A percentile compares a stretch with the other conserved stretches of the same genome.
Evolutionary conservation across 2,329 filamentous ascomycete genomes (phyloP).

Genomic region (Claviceps sp.): DNA sequence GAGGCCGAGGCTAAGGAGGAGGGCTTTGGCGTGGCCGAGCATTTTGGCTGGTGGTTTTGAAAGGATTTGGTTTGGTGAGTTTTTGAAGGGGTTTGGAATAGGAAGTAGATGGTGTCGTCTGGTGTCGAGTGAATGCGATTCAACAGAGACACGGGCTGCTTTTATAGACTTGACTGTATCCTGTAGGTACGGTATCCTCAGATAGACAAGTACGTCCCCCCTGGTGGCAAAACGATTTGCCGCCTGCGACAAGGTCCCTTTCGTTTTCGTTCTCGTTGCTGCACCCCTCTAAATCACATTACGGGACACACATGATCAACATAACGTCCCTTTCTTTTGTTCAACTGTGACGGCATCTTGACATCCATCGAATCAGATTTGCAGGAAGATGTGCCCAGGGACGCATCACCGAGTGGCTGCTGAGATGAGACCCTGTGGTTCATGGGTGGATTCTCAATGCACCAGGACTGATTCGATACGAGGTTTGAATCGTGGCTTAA

Average conservation of each 20-base stretch:
- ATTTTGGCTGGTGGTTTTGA: slow-evolving; percentile 1
- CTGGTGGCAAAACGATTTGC: neutral
- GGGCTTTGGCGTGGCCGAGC: slow-evolving; percentile 7
- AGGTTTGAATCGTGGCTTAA: neutral
- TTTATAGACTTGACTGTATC: neutral
- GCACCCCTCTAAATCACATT: neutral
- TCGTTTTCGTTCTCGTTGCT: neutral
- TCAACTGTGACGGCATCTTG: neutral
- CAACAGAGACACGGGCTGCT: neutral
- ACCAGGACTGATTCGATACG: neutral
- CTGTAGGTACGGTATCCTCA: too few relatives aligned
- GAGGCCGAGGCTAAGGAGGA: slow-evolving; percentile 5
- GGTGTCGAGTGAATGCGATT: neutral
- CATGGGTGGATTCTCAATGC: neutral
- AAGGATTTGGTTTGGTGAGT: neutral
- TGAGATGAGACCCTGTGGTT: neutral
- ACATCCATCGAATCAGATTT: neutral
- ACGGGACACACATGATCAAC: too few relatives aligned
- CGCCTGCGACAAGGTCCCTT: neutral
- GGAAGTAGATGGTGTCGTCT: neutral
- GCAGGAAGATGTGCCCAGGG: neutral
- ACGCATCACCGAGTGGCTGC: neutral
- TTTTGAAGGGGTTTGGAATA: neutral
- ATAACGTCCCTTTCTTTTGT: neutral
- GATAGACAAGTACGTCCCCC: too few relatives aligned